Evolutionary conservation across 2,329 filamentous ascomycete genomes (phyloP), one percentile per base, ranked within the genome.

Genomic region (Thielaviopsis punctulata): DNA sequence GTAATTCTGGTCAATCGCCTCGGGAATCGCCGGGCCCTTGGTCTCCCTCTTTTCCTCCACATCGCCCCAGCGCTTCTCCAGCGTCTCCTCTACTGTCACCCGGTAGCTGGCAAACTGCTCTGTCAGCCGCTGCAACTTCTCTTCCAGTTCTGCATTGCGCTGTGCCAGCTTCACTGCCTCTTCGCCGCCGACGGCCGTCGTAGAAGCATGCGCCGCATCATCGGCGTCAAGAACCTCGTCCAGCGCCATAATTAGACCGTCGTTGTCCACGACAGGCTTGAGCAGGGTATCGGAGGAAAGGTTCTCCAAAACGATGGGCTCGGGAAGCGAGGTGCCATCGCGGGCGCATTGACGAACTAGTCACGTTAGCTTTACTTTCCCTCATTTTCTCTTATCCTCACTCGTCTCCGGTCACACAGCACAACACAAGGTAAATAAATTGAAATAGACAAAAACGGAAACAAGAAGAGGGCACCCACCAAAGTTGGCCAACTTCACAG

Each of bases 231-330:
- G 70, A 12, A 69, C 57, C 56, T 95, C 92, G 57, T 94, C 90
- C 19, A 98, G 72, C 52, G 78, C 85, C 62, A 93, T 88, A 27
- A 98, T 77, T 51, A 96, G 70, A 3, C 89, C 85, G 63, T 98
- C 92, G 58, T 95, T 87, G 54, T 92, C 82, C 7, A 98, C 68
- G 3, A 88, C 81, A 0, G 92, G 92, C 62, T 84, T 84, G 54
- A 98, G 72, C 62, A 81, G 93, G 57, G 76, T 73, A 57, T 96
- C 90, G 56, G 87, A 78, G n/a, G 79, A 73, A 56, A 95, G 80
- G 23, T 79, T 71, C 2, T 71, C 68, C 33, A 69, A 69, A 2
- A 77, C 72, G 54, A 86, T 79, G 44, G 82, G 66, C 54, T 75
- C 71, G 0, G 78, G 77, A 2, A 78, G 62, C 6, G 67, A 43